Conservation (phyloP, 2,329 filamentous ascomycete species). For the Fusarium paranaense region DNA sequence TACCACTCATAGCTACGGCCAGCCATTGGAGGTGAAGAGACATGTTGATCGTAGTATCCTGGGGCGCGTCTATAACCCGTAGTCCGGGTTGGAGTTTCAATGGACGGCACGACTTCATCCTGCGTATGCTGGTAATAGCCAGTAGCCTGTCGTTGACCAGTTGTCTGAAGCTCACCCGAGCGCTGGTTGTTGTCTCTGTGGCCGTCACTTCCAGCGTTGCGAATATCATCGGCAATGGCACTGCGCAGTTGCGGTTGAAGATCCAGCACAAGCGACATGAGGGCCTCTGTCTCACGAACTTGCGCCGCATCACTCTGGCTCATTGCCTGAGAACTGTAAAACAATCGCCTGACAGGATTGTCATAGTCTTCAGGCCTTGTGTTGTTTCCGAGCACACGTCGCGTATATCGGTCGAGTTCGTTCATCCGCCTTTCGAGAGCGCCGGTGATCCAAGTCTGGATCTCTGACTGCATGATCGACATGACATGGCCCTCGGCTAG, state of each 20-base stretch:
- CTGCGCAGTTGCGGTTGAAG: slow-evolving; percentile 15
- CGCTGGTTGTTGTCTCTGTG: not conserved
- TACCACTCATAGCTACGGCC: accelerated
- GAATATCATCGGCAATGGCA: not conserved
- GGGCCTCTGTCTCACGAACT: slow-evolving; percentile 18
- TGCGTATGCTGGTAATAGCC: not conserved
- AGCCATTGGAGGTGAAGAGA: not conserved
- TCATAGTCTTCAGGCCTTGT: not conserved
- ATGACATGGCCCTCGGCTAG: not conserved
- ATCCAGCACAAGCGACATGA: slow-evolving; percentile 27
- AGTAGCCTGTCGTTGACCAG: not conserved
- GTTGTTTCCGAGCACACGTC: not conserved
- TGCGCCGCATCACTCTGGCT: not conserved
- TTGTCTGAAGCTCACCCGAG: not conserved
- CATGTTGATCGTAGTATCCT: not conserved
- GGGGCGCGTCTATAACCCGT: not conserved
- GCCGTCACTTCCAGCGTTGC: not conserved
- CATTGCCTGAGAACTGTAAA: not conserved
- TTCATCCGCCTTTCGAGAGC: slow-evolving; percentile 3
- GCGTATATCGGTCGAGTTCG: not conserved
- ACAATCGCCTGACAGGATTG: not conserved
- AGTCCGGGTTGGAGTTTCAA: not conserved
- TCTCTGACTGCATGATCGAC: not conserved
- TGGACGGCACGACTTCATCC: not conserved
- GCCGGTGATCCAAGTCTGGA: not conserved